A percentile compares a stretch with the other conserved stretches of the same genome.
Evolutionary conservation across 805 yeast genomes (phyloP).

Genomic region (Metschnikowia henanensis): DNA sequence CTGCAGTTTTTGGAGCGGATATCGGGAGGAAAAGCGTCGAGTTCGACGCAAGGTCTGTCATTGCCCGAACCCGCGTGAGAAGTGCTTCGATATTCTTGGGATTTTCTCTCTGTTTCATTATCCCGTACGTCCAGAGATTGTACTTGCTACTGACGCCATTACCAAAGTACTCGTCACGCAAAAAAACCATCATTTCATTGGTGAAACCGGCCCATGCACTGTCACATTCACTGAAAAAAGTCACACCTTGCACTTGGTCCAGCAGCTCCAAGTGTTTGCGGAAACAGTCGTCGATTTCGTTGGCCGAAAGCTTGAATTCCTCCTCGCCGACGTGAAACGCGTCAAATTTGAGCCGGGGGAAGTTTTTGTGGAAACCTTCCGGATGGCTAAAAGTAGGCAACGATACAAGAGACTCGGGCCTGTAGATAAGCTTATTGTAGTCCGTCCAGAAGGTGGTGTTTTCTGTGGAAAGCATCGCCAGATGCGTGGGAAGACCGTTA

Average conservation of each 20-base stretch:
- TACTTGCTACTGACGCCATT: slow-evolving; percentile 34
- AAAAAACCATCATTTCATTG: slow-evolving; percentile 44
- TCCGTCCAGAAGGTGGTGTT: slow-evolving; percentile 78
- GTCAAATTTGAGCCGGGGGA: slow-evolving; percentile 42
- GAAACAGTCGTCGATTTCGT: slow-evolving; percentile 48
- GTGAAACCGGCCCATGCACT: slow-evolving; percentile 86
- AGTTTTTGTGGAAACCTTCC: slow-evolving; percentile 26
- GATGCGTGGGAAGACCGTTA: slow-evolving; percentile 30
- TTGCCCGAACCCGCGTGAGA: slow-evolving; percentile 45
- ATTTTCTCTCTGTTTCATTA: slow-evolving; percentile 12
- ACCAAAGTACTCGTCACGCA: slow-evolving; percentile 68
- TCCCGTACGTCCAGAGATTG: slow-evolving; percentile 37
- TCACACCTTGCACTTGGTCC: slow-evolving; percentile 73
- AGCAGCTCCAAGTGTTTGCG: slow-evolving; percentile 70
- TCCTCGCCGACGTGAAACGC: slow-evolving; percentile 56
- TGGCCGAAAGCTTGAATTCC: slow-evolving; percentile 48
- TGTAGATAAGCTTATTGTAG: slow-evolving; percentile 64
- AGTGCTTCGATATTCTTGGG: slow-evolving; percentile 14
- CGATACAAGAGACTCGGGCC: slow-evolving; percentile 56
- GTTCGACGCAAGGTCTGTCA: slow-evolving; percentile 44
- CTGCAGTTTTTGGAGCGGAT: slow-evolving; percentile 15
- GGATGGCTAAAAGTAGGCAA: slow-evolving; percentile 59
- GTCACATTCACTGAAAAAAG: slow-evolving; percentile 68
- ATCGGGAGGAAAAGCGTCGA: slow-evolving; percentile 62
- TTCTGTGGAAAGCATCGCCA: slow-evolving; percentile 28